Base-by-base conservation (phyloP, 345 rosid species). In the Bruguiera gymnorhiza region DNA sequence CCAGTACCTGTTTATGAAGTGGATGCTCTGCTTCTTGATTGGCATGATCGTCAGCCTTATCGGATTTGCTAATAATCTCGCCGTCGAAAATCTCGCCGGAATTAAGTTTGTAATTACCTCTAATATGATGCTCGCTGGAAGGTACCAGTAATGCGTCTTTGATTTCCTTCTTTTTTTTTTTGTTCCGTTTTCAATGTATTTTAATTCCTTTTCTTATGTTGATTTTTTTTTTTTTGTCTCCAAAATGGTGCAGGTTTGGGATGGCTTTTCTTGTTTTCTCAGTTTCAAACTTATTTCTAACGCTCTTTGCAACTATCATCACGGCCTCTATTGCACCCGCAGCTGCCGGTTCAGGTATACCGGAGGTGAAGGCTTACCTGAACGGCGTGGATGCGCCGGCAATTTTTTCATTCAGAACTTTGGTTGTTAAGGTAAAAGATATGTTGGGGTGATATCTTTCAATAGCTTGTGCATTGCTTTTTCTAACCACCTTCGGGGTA, bases 351-450 rank as follows among this genome's bases (percentile, higher is more conserved):
- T 94, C 97, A 1, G 98, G 98, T 76, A 87, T 94, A 56, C 98
- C 97, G 3, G 98, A 94, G 81, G 95, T 94, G 3, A 91, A 94
- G 80, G 98, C 97, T 65, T 94, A 91, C 82, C 70, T 94, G 74
- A 94, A 94, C 53, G 97, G 98, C 31, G 97, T 94, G 54, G 98
- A 94, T 84, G 90, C 97, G 5, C 96, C 97, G 0, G 95, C 82
- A 29, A 87, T 94, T 61, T 78, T 91, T 77, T 84, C 98, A 0
- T 21, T 86, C 57, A 76, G 86, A 55, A 91, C 96, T 75, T 80
- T 91, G 80, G 18, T 89, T 29, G 84, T 89, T 30, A 94, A 94
- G 93, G 97, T 91, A 69, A 55, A 24, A 51, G 19, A 61, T 53
- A 27, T 27, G 29, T 27, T 36, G 39, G 39, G 39, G 8, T 6